Evolutionary conservation across 2,329 filamentous ascomycete species (phyloP).

Genomic region (Fusarium zealandicum): DNA sequence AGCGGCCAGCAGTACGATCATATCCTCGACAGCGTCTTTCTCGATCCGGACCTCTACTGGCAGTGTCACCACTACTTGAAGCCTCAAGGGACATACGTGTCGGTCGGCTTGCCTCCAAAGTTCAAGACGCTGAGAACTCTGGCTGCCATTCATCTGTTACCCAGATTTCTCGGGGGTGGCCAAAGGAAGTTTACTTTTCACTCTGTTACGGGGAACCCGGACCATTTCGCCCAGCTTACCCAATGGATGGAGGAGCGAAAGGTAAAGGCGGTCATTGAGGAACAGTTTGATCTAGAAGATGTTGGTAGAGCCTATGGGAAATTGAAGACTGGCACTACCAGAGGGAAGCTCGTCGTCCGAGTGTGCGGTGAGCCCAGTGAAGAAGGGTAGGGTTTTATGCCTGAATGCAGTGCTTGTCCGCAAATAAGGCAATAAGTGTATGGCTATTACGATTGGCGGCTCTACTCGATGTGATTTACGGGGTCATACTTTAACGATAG

Average conservation of each 20-base stretch:
- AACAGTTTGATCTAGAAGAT: conserved; percentile 17
- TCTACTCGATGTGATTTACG: too few species aligned
- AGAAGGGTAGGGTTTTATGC: too few species aligned
- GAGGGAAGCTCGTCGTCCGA: conserved; percentile 22
- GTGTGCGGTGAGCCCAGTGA: not conserved
- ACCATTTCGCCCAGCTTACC: conserved; percentile 20
- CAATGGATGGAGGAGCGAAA: conserved; percentile 16
- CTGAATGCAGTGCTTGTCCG: too few species aligned
- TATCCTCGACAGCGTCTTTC: conserved; percentile 21
- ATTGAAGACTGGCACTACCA: conserved; percentile 6
- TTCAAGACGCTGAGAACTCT: conserved; percentile 17
- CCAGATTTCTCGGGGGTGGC: conserved; percentile 24
- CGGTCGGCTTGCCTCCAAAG: conserved; percentile 8
- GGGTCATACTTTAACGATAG: too few species aligned
- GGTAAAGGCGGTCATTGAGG: conserved; percentile 10
- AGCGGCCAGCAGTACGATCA: conserved; percentile 8
- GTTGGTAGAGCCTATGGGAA: conserved; percentile 11
- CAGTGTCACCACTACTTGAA: conserved; percentile 22
- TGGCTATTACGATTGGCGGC: too few species aligned
- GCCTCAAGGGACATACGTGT: conserved; percentile 11
- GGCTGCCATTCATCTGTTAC: conserved; percentile 14
- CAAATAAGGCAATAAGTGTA: too few species aligned
- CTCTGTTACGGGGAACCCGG: conserved; percentile 13
- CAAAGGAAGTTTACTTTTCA: conserved; percentile 25
- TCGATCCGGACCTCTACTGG: conserved; percentile 22